phyloP scores from a whole-genome alignment of 495 filamentous ascomycete genomes.

The Xylaria curta region DNA sequence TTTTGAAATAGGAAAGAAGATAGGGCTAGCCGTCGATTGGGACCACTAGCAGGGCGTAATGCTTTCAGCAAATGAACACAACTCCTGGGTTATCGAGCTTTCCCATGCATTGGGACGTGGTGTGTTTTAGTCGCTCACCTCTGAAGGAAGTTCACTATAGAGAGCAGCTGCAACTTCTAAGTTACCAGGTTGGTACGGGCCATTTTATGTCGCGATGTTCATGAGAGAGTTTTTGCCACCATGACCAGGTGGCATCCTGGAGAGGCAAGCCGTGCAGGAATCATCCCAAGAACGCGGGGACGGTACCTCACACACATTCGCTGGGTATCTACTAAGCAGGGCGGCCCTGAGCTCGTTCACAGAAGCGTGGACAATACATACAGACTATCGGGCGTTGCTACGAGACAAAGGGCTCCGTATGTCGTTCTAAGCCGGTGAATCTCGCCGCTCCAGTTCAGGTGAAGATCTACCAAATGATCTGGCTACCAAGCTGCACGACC shows the following conservation, averaged over 20 bases:
- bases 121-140: slow-evolving; percentile 27
- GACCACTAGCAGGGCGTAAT: slow-evolving; percentile 25
- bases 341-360: slow-evolving; percentile 11
- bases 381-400: slow-evolving; percentile 20
- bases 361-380: slow-evolving; percentile 15
- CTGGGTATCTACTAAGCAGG: slow-evolving; percentile 15
- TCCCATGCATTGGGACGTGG: slow-evolving; percentile 9
- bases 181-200: slow-evolving; percentile 16
- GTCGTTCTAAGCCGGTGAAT: slow-evolving; percentile 26
- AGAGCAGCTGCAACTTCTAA: neutral
- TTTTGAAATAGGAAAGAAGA: slow-evolving; percentile 25
- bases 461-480: slow-evolving; percentile 31
- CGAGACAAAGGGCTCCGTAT: slow-evolving; percentile 21
- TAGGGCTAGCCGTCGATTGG: slow-evolving; percentile 21
- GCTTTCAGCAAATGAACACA: slow-evolving; percentile 20
- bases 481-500: slow-evolving; percentile 26
- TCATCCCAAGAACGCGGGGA: slow-evolving; percentile 19
- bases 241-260: slow-evolving; percentile 22
- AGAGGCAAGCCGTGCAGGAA: slow-evolving; percentile 22
- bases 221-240: slow-evolving; percentile 19
- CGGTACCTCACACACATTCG: slow-evolving; percentile 18
- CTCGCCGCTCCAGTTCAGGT: slow-evolving; percentile 28
- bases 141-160: slow-evolving; percentile 17
- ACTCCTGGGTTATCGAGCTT: slow-evolving; percentile 6
- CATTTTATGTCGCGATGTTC: slow-evolving; percentile 28